Conservation (phyloP, 75 land plant genomes). For the Cunninghamia lanceolata region DNA sequence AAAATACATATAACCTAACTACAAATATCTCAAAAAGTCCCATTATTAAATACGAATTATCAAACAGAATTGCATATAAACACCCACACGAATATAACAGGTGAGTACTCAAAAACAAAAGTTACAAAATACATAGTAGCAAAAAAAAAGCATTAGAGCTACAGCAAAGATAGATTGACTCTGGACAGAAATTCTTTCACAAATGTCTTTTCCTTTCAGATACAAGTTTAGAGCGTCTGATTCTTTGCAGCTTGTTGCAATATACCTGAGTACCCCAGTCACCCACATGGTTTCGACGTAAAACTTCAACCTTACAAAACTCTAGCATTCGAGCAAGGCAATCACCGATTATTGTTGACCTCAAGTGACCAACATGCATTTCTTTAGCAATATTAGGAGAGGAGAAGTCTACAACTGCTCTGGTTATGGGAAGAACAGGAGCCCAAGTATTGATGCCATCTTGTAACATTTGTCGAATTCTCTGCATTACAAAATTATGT, state of each 20-base stretch:
- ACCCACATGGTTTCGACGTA: conserved; percentile 96
- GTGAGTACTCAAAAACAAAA: neutral
- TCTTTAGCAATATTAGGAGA: conserved; percentile 99
- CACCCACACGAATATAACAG: neutral
- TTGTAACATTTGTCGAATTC: conserved; percentile 64
- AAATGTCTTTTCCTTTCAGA: neutral
- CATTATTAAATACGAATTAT: neutral
- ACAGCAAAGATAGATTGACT: neutral
- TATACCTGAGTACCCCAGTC: conserved; percentile 99
- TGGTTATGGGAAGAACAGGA: conserved; percentile 60
- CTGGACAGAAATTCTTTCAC: neutral
- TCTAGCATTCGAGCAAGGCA: conserved; percentile 83
- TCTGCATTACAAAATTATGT: conserved; percentile 41
- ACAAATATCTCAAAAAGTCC: neutral
- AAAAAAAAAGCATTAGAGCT: neutral
- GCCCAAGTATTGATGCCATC: conserved; percentile 86
- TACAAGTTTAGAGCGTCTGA: neutral
- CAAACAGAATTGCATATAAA: neutral
- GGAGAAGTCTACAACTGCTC: conserved; percentile 91
- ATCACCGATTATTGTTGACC: conserved; percentile 98
- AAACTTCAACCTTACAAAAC: conserved; percentile 81
- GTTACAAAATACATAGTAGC: conserved; percentile 3
- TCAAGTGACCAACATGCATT: conserved; percentile 97
- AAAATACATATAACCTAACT: neutral
- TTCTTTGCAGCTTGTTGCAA: neutral